Evolutionary conservation across 2,329 filamentous ascomycete species (phyloP), one percentile per base, ranked within the genome.

Genomic region (Trichothecium roseum): DNA sequence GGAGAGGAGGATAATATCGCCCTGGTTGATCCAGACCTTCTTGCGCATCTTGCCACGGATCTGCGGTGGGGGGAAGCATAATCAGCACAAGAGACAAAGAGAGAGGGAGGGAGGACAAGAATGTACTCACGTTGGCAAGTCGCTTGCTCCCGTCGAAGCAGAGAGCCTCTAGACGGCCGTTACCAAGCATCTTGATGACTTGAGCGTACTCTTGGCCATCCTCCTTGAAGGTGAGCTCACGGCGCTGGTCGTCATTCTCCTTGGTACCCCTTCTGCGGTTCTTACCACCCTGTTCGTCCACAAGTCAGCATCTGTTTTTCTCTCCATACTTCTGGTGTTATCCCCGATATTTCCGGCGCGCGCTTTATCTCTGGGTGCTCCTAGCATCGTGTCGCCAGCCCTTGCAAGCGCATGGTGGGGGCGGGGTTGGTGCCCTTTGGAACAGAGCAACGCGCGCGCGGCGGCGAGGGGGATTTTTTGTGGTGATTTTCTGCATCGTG

Each of bases 21-120:
- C 87, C 69, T 94, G 87, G 74, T 94, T 95, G 74, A 95, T 95
- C 87, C 87, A 95, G 63, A 96, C 91, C 77, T 98, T 98, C 77
- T 98, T 98, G 55, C 91, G 81, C 54, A 98, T 84, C 68, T 98
- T 96, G 67, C 89, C 89, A 45, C 89, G 86, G 35, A 62, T 62
- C 58, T 61, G 32, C 7, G 22, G 20, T 13, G 16, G 6, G 20
- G 30, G 22, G 8, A 26, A 20, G 6, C 53, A 85, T 86, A 60
- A 28, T n/a, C n/a, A 27, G n/a, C 13, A 22, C n/a, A 18, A 15
- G 32, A 32, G 17, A 34, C 30, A 24, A 17, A 37, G 18, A 29
- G 18, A 24, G 18, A 17, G 33, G 8, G 20, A 27, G 28, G 22
- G 17, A 24, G 22, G 17, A 24, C 5, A 34, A 35, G 18, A 15